Evolutionary conservation across 129 eudicot genomes (phyloP).

Genomic region (Heracleum sosnowskyi): DNA sequence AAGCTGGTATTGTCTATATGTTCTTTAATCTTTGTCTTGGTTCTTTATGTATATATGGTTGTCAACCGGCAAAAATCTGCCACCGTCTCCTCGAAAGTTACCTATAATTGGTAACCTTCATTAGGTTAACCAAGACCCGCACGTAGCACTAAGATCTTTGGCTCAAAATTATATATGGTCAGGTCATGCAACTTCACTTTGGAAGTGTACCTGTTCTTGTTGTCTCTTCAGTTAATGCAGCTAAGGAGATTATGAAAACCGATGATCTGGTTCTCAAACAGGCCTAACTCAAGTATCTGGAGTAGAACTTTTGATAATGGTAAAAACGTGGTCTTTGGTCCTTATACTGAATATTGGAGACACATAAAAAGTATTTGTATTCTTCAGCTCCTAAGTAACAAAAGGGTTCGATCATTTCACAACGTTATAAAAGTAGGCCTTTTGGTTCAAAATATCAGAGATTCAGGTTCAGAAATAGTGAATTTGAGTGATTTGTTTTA

Average conservation of each 20-base stretch:
- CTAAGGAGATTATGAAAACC: constrained; percentile 8
- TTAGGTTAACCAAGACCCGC: constrained; percentile 12
- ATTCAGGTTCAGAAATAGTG: neutral
- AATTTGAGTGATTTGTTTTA: constrained; percentile 1
- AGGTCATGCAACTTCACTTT: constrained; percentile 8
- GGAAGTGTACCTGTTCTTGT: constrained; percentile 15
- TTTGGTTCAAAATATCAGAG: constrained; percentile 8
- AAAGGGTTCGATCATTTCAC: neutral
- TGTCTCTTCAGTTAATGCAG: constrained; percentile 18
- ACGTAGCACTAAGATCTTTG: constrained; percentile 7
- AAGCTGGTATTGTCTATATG: neutral
- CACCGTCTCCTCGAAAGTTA: constrained; percentile 19
- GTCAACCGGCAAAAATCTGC: constrained; percentile 4
- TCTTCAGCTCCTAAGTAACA: constrained; percentile 16
- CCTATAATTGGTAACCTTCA: constrained; percentile 24
- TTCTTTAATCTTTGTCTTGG: neutral
- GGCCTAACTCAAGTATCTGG: neutral
- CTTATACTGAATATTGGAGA: constrained; percentile 23
- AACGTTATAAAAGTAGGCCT: constrained; percentile 8
- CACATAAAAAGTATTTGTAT: constrained; percentile 14
- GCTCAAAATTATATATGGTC: constrained; percentile 18
- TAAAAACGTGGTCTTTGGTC: constrained; percentile 1
- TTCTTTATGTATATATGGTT: neutral
- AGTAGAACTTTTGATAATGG: neutral
- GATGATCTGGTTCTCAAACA: constrained; percentile 14